Evolutionary conservation across 2,329 filamentous ascomycete species (phyloP).

Genomic region (Nigrospora osmanthi): DNA sequence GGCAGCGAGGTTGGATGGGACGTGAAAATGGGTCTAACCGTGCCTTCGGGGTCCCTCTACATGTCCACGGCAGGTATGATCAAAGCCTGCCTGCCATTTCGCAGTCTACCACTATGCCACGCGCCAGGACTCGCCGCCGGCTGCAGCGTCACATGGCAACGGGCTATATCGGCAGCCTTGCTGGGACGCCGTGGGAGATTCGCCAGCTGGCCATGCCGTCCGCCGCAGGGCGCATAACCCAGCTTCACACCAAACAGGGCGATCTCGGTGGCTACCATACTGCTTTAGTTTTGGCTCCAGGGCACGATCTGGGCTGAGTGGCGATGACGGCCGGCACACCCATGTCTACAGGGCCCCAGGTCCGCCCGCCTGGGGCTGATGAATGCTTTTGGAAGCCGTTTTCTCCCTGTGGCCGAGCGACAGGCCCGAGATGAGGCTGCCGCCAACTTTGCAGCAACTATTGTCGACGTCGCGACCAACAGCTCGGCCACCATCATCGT

Average conservation of each 20-base stretch:
- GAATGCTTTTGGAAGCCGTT: conserved; percentile 5
- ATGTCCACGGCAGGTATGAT: conserved; percentile 12
- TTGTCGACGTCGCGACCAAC: conserved; percentile 4
- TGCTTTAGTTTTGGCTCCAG: conserved; percentile 8
- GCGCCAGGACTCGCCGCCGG: conserved; percentile 15
- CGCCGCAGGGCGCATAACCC: conserved; percentile 1
- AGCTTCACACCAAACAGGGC: conserved; percentile 12
- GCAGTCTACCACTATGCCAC: conserved; percentile 8
- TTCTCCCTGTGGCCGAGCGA: conserved; percentile 7
- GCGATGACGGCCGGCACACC: conserved; percentile 7
- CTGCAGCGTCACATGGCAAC: conserved; percentile 14
- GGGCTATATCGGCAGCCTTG: conserved; percentile 7
- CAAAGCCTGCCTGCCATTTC: conserved; percentile 14
- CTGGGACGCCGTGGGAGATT: conserved; percentile 20
- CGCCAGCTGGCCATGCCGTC: conserved; percentile 5
- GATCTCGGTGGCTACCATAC: conserved; percentile 8
- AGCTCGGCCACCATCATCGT: conserved; percentile 4
- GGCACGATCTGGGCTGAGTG: conserved; percentile 9
- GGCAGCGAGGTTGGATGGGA: conserved; percentile 11
- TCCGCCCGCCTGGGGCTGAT: conserved; percentile 6
- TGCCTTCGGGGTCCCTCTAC: conserved; percentile 9
- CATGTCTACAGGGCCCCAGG: conserved; percentile 6
- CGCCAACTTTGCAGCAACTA: conserved; percentile 6
- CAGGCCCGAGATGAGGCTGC: conserved; percentile 5
- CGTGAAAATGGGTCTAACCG: conserved; percentile 13